These are phyloP conservation scores for Aureobasidium sp. DNA, from an alignment of 2,329 filamentous ascomycete species.

Conservation along the genomic window DNA sequence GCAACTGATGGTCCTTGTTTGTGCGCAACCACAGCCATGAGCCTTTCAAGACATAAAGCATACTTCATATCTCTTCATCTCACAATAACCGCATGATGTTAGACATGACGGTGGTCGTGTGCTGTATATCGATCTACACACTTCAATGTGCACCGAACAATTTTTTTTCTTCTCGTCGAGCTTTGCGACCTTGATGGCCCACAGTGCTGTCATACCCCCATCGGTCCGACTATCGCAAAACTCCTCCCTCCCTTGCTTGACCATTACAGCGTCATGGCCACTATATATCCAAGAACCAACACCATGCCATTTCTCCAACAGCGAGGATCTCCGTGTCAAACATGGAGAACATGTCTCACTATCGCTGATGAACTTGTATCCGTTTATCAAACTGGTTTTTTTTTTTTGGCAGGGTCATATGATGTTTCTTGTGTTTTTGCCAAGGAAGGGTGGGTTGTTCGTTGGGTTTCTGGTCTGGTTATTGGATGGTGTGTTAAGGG, in stretches of 20 bases:
- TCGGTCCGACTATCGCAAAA: neutral
- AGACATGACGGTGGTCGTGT: neutral
- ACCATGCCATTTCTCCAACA: too few relatives aligned
- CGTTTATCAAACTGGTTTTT: too few relatives aligned
- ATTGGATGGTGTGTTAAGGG: neutral
- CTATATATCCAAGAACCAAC: too few relatives aligned
- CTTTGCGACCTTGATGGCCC: constrained; percentile 6
- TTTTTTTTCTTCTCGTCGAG: neutral
- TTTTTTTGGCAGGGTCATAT: too few relatives aligned
- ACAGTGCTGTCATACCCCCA: constrained; percentile 1
- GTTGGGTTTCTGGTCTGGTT: neutral
- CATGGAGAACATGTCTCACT: too few relatives aligned
- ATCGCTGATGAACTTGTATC: too few relatives aligned
- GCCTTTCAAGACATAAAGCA: neutral
- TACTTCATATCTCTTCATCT: neutral
- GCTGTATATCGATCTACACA: neutral
- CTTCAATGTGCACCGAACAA: neutral
- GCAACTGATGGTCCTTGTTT: too few relatives aligned
- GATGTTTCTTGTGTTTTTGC: neutral
- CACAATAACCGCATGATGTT: too few relatives aligned
- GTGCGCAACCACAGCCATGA: neutral
- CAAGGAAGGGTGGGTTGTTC: neutral
- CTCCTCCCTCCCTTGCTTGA: neutral
- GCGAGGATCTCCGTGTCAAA: too few relatives aligned
- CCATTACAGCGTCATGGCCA: neutral